phyloP scores from a whole-genome alignment of 495 filamentous ascomycete species.

The Penicillium dipodomyicola region DNA sequence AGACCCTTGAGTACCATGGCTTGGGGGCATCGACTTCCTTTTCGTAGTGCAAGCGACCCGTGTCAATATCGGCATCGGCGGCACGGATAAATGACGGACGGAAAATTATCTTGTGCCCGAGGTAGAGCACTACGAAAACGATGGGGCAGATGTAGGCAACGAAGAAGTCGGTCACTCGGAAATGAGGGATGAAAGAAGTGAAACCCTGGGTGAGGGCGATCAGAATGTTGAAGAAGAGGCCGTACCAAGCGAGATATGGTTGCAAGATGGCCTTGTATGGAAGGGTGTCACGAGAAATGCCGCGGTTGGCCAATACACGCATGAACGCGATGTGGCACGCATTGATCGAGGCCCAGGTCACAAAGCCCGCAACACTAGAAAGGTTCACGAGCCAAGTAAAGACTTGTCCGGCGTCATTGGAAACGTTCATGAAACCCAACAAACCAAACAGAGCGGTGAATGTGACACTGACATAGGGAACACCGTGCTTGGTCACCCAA shows the following conservation, averaged over 20 bases:
- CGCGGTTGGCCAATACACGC: slow-evolving; percentile 48
- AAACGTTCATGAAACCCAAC: slow-evolving; percentile 50
- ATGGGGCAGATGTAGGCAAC: slow-evolving; percentile 55
- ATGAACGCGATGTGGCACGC: slow-evolving; percentile 58
- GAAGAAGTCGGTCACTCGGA: slow-evolving; percentile 52
- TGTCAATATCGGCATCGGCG: slow-evolving; percentile 41
- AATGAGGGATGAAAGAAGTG: slow-evolving; percentile 56
- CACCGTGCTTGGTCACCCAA: slow-evolving; percentile 44
- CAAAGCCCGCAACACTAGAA: slow-evolving; percentile 58
- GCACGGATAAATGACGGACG: slow-evolving; percentile 31
- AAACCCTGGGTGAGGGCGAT: slow-evolving; percentile 64
- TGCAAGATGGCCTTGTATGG: slow-evolving; percentile 54
- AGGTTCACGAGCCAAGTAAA: slow-evolving; percentile 59
- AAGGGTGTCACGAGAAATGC: slow-evolving; percentile 48
- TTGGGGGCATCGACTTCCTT: slow-evolving; percentile 29
- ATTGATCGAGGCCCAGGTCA: slow-evolving; percentile 60
- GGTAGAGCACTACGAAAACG: slow-evolving; percentile 49
- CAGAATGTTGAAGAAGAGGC: slow-evolving; percentile 56
- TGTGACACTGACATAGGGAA: slow-evolving; percentile 48
- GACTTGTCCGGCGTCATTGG: slow-evolving; percentile 34
- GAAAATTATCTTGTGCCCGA: slow-evolving; percentile 50
- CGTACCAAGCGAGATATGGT: slow-evolving; percentile 53
- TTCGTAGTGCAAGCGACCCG: slow-evolving; percentile 35
- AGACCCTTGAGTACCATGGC: slow-evolving; percentile 27
- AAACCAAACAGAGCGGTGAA: slow-evolving; percentile 49